Conservation (phyloP, 805 yeast genomes). For the Lipomyces orientalis region DNA sequence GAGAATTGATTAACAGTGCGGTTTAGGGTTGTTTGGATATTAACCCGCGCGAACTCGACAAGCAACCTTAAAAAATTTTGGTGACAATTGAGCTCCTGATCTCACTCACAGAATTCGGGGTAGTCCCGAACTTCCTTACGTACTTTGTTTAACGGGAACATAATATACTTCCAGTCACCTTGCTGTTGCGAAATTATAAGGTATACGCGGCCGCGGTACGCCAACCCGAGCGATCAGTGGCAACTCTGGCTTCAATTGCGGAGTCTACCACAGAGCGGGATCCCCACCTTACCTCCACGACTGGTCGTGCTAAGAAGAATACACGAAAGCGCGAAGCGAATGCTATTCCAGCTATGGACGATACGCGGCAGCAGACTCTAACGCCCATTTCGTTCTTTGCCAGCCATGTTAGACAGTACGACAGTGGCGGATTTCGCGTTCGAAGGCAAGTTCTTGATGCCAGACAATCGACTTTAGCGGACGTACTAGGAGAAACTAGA, state of each 20-base stretch:
- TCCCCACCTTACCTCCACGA: not conserved
- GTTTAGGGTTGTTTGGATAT: not conserved
- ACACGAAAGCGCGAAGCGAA: not conserved
- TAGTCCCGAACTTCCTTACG: not conserved
- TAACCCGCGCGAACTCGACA: not conserved
- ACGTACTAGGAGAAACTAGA: conserved; percentile 27
- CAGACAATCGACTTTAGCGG: conserved; percentile 13
- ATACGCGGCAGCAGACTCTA: not conserved
- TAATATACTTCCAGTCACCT: not conserved
- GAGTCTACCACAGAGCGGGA: not conserved
- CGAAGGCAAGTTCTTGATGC: conserved; percentile 30
- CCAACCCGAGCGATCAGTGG: not conserved
- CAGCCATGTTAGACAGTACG: conserved; percentile 13
- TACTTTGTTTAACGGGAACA: not conserved
- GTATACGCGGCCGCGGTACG: not conserved
- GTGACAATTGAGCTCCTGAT: too few relatives aligned
- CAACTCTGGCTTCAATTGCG: not conserved
- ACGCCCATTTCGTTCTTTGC: not conserved
- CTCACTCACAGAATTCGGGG: not conserved
- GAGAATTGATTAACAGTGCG: not conserved
- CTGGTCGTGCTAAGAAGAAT: not conserved
- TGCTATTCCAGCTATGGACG: not conserved
- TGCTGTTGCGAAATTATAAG: conserved; percentile 1
- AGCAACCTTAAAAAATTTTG: too few relatives aligned
- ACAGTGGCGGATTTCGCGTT: conserved; percentile 31